Percentiles rank a stretch among this genome's conserved stretches.
Conservation (phyloP, 2,329 filamentous ascomycete genomes). For the Endocalyx cinctus region DNA sequence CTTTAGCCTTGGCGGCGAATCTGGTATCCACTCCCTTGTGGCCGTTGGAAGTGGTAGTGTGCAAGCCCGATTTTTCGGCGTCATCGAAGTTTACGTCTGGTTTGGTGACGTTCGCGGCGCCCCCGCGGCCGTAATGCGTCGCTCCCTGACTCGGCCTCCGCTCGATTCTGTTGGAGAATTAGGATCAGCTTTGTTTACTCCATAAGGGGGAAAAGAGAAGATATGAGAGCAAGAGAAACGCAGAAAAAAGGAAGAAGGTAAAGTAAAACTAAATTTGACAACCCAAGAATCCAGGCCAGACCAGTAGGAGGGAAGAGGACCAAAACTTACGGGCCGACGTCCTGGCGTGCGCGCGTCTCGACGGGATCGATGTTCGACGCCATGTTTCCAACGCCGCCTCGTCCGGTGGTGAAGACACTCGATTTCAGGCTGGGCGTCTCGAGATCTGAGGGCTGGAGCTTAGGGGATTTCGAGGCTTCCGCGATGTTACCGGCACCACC, state of each 20-base stretch:
- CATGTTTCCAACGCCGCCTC: conserved; percentile 88
- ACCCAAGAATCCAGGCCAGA: no score
- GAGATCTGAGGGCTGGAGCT: conserved; percentile 58
- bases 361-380: conserved; percentile 64
- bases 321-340: conserved; percentile 64
- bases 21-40: conserved; percentile 21
- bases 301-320: conserved; percentile 13
- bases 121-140: conserved; percentile 68
- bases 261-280: no score
- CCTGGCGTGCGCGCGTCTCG: conserved; percentile 75
- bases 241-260: no score
- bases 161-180: conserved; percentile 44
- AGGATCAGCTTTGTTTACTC: no score
- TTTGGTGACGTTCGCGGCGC: conserved; percentile 66
- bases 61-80: conserved; percentile 1
- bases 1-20: conserved; percentile 41
- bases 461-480: conserved; percentile 42
- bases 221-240: no score
- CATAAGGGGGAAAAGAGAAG: no score
- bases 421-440: conserved; percentile 80
- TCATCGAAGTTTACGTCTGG: conserved; percentile 11
- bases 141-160: conserved; percentile 54
- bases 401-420: conserved; percentile 81
- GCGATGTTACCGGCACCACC: conserved; percentile 76
- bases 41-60: conserved; percentile 2